A percentile compares a stretch with the other conserved stretches of the same genome.
Evolutionary conservation across 495 filamentous ascomycete species (phyloP).

Genomic region (Talaromyces adpressus): DNA sequence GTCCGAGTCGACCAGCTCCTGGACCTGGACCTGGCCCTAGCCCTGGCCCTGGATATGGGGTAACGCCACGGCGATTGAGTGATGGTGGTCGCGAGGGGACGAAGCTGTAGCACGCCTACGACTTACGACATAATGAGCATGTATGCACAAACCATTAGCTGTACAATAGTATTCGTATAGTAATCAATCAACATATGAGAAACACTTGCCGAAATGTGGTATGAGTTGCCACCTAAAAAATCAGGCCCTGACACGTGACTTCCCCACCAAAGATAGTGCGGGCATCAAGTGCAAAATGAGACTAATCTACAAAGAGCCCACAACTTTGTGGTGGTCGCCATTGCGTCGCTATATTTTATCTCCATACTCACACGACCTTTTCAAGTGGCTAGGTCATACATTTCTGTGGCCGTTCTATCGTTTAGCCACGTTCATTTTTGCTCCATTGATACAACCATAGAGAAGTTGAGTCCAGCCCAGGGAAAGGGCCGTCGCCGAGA

Average conservation of each 20-base stretch:
- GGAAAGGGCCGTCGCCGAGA: conserved; percentile 39
- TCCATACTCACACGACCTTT: not conserved
- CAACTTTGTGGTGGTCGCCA: not conserved
- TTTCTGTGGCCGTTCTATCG: not conserved
- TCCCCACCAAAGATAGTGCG: not conserved
- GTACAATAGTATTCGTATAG: not conserved
- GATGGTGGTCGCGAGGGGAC: conserved; percentile 41
- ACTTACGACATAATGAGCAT: not conserved
- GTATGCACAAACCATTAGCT: not conserved
- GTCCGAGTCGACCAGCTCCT: conserved; percentile 12
- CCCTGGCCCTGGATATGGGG: conserved; percentile 13
- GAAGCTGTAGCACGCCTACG: conserved; percentile 21
- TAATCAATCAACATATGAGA: not conserved
- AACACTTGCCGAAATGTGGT: not conserved
- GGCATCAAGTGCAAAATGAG: not conserved
- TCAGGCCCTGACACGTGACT: not conserved
- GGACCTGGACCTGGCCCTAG: conserved; percentile 9
- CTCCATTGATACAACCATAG: not conserved
- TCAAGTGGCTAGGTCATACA: not conserved
- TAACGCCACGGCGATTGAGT: conserved; percentile 27
- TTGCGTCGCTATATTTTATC: not conserved
- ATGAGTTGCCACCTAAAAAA: not conserved
- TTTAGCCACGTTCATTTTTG: not conserved
- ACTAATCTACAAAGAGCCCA: conserved; percentile 4
- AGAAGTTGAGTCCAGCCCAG: not conserved